Evolutionary conservation across 2,329 filamentous ascomycete species (phyloP).

Genomic region (Penicillium griseofulvum): DNA sequence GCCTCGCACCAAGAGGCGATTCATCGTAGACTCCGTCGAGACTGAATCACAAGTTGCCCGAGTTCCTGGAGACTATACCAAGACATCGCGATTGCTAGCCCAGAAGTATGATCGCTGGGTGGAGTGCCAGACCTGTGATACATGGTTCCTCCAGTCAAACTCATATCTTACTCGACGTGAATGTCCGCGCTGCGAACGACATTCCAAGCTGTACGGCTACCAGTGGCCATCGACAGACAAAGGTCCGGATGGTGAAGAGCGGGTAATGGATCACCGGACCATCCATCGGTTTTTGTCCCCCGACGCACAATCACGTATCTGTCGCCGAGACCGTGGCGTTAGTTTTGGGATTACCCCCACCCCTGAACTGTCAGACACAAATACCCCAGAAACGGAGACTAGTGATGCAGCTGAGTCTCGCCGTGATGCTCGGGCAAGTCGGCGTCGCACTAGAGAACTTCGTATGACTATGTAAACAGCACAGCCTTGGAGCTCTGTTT

Average conservation of each 20-base stretch:
- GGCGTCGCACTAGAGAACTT: slow-evolving; percentile 32
- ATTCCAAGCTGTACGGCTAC: slow-evolving; percentile 93
- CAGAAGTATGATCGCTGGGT: slow-evolving; percentile 81
- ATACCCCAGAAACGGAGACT: slow-evolving; percentile 37
- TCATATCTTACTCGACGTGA: slow-evolving; percentile 81
- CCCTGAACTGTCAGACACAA: slow-evolving; percentile 38
- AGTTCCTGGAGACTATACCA: slow-evolving; percentile 74
- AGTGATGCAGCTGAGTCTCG: slow-evolving; percentile 37
- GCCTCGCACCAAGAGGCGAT: slow-evolving; percentile 25
- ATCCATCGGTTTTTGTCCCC: slow-evolving; percentile 79
- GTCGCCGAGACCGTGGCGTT: slow-evolving; percentile 38
- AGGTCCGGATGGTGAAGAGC: slow-evolving; percentile 68
- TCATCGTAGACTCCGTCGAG: slow-evolving; percentile 40
- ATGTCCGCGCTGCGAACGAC: slow-evolving; percentile 89
- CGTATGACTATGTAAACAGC: slow-evolving; percentile 37
- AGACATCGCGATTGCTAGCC: slow-evolving; percentile 72
- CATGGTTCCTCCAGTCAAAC: slow-evolving; percentile 81
- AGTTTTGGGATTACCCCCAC: slow-evolving; percentile 38
- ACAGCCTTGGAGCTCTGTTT: not conserved
- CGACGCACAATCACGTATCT: slow-evolving; percentile 59
- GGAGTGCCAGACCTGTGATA: slow-evolving; percentile 78
- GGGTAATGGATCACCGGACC: slow-evolving; percentile 78
- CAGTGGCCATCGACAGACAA: slow-evolving; percentile 95
- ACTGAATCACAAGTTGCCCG: slow-evolving; percentile 45
- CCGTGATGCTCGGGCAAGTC: slow-evolving; percentile 36